Percentiles rank a stretch among this genome's conserved stretches.
phyloP scores from a whole-genome alignment of 2,329 filamentous ascomycete genomes.

The Magnaporthiopsis poae region DNA sequence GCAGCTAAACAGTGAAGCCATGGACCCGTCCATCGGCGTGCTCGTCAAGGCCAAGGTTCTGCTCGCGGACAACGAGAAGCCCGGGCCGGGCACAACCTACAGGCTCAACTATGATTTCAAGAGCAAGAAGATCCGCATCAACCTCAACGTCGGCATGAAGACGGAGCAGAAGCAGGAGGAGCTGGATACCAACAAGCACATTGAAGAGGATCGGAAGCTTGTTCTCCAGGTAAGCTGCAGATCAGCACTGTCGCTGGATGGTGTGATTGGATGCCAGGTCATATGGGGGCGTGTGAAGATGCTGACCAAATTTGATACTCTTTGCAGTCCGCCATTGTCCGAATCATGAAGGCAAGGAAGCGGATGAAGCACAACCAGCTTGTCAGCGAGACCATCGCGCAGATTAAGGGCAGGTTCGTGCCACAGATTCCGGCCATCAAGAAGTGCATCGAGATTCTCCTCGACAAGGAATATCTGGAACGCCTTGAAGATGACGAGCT shows the following conservation, averaged over 20 bases:
- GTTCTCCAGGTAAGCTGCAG: constrained; percentile 73
- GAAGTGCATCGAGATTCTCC: constrained; percentile 96
- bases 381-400: constrained; percentile 87
- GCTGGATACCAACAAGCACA: constrained; percentile 97
- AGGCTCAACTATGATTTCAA: constrained; percentile 89
- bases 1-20: constrained; percentile 65
- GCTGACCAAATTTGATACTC: background rate
- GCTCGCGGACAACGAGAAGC: constrained; percentile 47
- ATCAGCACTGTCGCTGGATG: background rate
- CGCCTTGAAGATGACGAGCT: constrained; percentile 88
- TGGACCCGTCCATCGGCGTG: constrained; percentile 78
- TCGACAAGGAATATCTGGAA: constrained; percentile 98
- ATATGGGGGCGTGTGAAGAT: constrained; percentile 3
- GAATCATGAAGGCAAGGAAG: constrained; percentile 99
- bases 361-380: constrained; percentile 95
- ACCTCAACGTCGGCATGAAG: constrained; percentile 89
- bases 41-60: constrained; percentile 91
- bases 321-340: constrained; percentile 82
- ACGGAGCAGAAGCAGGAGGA: constrained; percentile 93
- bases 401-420: constrained; percentile 85
- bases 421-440: constrained; percentile 95
- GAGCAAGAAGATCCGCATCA: constrained; percentile 95
- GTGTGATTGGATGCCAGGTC: constrained; percentile 3
- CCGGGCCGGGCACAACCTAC: constrained; percentile 69
- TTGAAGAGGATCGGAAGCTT: constrained; percentile 94